Percentiles rank a stretch among this genome's conserved stretches.
Conservation (phyloP, 2,329 filamentous ascomycete genomes). For the Epichloe elymi region DNA sequence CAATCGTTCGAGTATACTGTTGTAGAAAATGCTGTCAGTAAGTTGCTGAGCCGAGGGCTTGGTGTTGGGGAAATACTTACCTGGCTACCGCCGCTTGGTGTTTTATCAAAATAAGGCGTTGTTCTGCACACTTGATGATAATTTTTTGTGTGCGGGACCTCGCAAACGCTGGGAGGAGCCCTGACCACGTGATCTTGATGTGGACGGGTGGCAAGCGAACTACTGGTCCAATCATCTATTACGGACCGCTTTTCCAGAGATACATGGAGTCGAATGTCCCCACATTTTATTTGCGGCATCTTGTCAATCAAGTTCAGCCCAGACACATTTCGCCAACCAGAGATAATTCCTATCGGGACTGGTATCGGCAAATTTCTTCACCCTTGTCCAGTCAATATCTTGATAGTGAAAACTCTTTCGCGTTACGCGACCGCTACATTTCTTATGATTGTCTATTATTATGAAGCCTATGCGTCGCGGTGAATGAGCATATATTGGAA, state of each 20-base stretch:
- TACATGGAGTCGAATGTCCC: background rate
- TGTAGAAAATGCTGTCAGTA: constrained; percentile 5
- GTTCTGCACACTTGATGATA: constrained; percentile 14
- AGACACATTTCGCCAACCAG: background rate
- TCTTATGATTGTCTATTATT: background rate
- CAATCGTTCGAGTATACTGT: constrained; percentile 21
- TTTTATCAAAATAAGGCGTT: constrained; percentile 20
- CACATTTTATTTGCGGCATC: background rate
- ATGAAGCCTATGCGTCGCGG: background rate
- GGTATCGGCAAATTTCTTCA: background rate
- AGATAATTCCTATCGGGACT: background rate
- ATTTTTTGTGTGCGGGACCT: constrained; percentile 26
- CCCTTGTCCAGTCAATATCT: background rate
- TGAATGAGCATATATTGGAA: background rate
- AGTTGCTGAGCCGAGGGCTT: constrained; percentile 8
- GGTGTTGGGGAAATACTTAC: constrained; percentile 18
- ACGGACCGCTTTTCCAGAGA: background rate
- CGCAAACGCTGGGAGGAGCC: constrained; percentile 16
- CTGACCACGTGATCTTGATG: constrained; percentile 22
- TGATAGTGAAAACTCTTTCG: background rate
- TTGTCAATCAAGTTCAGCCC: background rate
- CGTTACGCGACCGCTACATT: background rate
- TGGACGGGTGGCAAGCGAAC: constrained; percentile 5
- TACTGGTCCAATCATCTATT: background rate
- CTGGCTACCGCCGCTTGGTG: constrained; percentile 28